phyloP scores from a whole-genome alignment of 768 basidiomycete species.

The Cantharellus anzutake region DNA sequence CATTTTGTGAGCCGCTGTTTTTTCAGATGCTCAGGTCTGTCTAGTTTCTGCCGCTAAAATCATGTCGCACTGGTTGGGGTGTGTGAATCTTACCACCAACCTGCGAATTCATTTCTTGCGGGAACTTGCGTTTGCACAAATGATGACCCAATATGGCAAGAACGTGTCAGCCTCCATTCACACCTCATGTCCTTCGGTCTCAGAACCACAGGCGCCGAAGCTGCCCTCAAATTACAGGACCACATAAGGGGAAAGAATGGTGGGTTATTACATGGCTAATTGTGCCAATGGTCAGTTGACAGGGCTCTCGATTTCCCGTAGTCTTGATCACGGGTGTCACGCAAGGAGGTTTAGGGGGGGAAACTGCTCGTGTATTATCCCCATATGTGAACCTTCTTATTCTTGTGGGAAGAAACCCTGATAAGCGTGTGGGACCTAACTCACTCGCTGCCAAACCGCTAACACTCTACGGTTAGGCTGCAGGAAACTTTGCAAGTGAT shows the following conservation, averaged over 20 bases:
- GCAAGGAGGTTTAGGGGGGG: not conserved
- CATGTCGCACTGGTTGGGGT: no score
- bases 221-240: not conserved
- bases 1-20: no score
- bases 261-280: not conserved
- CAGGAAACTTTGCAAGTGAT: constrained; percentile 1
- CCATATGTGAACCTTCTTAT: not conserved
- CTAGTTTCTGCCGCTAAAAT: no score
- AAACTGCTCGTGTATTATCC: not conserved
- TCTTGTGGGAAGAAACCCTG: not conserved
- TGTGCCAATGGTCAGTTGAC: not conserved
- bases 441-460: no score
- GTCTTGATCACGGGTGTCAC: not conserved
- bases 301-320: not conserved
- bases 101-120: no score
- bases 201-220: not conserved
- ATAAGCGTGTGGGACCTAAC: no score
- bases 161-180: no score
- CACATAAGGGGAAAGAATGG: not conserved
- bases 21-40: no score
- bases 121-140: no score
- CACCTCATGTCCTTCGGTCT: not conserved
- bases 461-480: no score
- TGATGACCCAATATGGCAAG: no score
- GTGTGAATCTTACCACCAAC: no score